These are phyloP conservation scores for Curvularia sp. DNA, from an alignment of 2,329 filamentous ascomycete genomes.

Conservation along the genomic window DNA sequence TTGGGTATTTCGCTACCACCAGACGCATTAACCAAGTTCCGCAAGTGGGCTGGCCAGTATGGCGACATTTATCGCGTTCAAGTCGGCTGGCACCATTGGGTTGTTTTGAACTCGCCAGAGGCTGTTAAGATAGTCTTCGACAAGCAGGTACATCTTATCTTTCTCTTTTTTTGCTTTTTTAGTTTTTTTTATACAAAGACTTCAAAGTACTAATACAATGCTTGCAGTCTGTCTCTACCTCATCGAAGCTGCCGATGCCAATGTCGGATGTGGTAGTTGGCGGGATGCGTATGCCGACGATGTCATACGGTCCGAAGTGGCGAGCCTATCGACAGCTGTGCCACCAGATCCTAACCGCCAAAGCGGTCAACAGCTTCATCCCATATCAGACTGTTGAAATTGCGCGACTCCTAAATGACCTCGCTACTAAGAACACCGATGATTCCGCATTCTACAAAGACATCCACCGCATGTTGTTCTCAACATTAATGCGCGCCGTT, in stretches of 20 bases:
- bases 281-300: slow-evolving; percentile 47
- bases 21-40: neutral
- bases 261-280: slow-evolving; percentile 48
- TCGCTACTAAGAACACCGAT: slow-evolving; percentile 45
- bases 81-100: slow-evolving; percentile 53
- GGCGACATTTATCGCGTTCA: slow-evolving; percentile 52
- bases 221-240: neutral
- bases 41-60: slow-evolving; percentile 34
- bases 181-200: no score
- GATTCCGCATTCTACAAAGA: slow-evolving; percentile 28
- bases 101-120: slow-evolving; percentile 51
- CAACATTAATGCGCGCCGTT: slow-evolving; percentile 29
- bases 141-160: slow-evolving; percentile 29
- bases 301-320: slow-evolving; percentile 50
- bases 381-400: slow-evolving; percentile 54
- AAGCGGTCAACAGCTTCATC: slow-evolving; percentile 33
- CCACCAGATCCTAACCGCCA: slow-evolving; percentile 45
- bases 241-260: slow-evolving; percentile 35
- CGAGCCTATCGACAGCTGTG: slow-evolving; percentile 44
- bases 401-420: slow-evolving; percentile 52
- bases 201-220: no score
- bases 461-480: slow-evolving; percentile 14
- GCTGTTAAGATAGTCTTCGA: slow-evolving; percentile 55
- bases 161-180: neutral
- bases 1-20: neutral